Evolutionary conservation across 2,329 filamentous ascomycete genomes (phyloP), one percentile per base, ranked within the genome.

Genomic region (Talaromyces sp.): DNA sequence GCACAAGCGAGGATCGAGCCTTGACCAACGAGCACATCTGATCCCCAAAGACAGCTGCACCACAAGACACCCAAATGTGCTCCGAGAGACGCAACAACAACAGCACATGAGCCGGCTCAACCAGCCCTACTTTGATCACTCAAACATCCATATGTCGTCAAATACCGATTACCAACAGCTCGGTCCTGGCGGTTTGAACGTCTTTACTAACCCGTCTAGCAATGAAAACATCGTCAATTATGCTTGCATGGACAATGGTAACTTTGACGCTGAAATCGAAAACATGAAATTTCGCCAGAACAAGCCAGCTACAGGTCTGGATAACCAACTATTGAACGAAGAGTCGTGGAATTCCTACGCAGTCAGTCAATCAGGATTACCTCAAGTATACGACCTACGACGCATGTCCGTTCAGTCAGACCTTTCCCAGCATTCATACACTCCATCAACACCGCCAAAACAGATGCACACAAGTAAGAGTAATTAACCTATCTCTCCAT

Each of bases 41-140:
- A 31, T 55, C 5, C 53, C 59, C 54, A 61, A 53, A 38, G 51
- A 51, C 21, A n/a, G 11, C 32, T 21, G 27, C 43, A 51, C 26
- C 8, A 51, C 50, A 49, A 55, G 83, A 79, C 80, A 81, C 84
- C 89, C 93, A 85, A 89, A 91, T 84, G 83, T 86, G 80, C 84
- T 91, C 87, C 89, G 88, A 88, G 89, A 90, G 90, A 84, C 89
- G 87, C 91, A 93, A 86, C 86, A 90, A 87, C 90, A 92, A 82
- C 14, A 38, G 17, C 86, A 86, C 84, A 84, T 86, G 84, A 85
- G 85, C 85, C 87, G 89, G 86, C 89, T 89, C 84, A 56, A 57
- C 35, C 56, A 56, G 71, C 74, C 78, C 63, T 53, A 65, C 53
- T 63, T 69, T 63, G 72, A 71, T 55, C 70, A 75, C 59, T 72